These are phyloP conservation scores for Dissophora ornata DNA, from an alignment of 192 early-diverging fungal species.

Conservation along the genomic window DNA sequence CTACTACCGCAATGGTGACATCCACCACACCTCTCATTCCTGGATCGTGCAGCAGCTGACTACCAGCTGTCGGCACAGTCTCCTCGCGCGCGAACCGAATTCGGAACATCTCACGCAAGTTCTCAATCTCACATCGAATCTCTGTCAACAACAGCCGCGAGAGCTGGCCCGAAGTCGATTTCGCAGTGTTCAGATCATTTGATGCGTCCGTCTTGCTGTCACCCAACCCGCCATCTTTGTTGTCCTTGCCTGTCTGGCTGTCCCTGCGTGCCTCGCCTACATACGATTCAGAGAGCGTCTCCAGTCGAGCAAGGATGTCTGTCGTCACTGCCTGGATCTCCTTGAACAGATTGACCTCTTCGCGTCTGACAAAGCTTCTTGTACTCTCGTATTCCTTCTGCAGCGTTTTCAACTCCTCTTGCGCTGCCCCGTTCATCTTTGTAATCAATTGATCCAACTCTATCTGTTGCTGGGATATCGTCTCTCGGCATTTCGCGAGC, in stretches of 20 bases:
- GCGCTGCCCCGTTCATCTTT: background rate
- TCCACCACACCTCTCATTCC: no score
- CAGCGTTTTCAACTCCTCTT: constrained; percentile 12
- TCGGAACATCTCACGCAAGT: constrained; percentile 6
- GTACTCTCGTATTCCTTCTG: constrained; percentile 20
- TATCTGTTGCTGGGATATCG: background rate
- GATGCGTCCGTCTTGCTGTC: no score
- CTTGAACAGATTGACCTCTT: constrained; percentile 19
- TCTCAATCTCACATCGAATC: constrained; percentile 28
- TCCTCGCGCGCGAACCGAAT: constrained; percentile 29
- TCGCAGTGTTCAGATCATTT: background rate
- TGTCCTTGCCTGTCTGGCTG: no score
- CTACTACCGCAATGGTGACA: no score
- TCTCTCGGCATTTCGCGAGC: constrained; percentile 2
- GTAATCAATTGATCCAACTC: constrained; percentile 7
- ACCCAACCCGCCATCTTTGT: background rate
- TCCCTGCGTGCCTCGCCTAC: background rate
- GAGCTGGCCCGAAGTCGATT: constrained; percentile 3
- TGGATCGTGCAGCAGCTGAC: background rate
- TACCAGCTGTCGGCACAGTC: background rate
- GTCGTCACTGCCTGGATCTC: constrained; percentile 17
- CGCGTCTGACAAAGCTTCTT: background rate
- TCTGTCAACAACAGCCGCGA: constrained; percentile 11
- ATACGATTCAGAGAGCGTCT: background rate
- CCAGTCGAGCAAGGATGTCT: constrained; percentile 13